Evolutionary conservation across 352 stramenopile species (phyloP).

Genomic region (Globisporangium radiosum): DNA sequence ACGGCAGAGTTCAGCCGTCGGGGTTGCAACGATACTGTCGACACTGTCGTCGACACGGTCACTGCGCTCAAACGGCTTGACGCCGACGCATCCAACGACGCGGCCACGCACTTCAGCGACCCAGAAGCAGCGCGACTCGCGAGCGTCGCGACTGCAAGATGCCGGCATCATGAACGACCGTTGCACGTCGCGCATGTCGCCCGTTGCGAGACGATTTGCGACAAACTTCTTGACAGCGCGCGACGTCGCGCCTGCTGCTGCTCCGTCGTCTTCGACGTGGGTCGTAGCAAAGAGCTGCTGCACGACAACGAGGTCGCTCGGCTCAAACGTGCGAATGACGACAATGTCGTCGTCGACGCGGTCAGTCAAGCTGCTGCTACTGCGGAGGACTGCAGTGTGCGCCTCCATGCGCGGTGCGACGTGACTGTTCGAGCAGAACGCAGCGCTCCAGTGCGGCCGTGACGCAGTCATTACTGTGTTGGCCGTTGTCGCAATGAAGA

Average conservation of each 20-base stretch:
- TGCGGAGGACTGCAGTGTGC: not conserved
- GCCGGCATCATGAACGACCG: constrained; percentile 25
- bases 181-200: constrained; percentile 50
- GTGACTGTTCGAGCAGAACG: constrained; percentile 19
- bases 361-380: no score
- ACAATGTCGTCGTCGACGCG: not conserved
- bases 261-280: constrained; percentile 36
- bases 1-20: constrained; percentile 45
- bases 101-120: constrained; percentile 30
- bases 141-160: not conserved
- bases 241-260: constrained; percentile 11
- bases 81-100: constrained; percentile 50
- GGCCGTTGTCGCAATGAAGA: constrained; percentile 32
- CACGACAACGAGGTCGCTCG: constrained; percentile 30
- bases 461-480: constrained; percentile 11
- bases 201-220: constrained; percentile 37
- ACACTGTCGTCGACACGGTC: not conserved
- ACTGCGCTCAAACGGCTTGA: constrained; percentile 25
- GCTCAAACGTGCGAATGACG: constrained; percentile 47
- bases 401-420: constrained; percentile 19
- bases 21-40: not conserved
- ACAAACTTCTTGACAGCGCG: constrained; percentile 70
- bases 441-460: constrained; percentile 22
- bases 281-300: constrained; percentile 55
- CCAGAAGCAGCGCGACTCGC: constrained; percentile 42